phyloP scores from a whole-genome alignment of 2,329 filamentous ascomycete species.

The Blastomyces silverae region DNA sequence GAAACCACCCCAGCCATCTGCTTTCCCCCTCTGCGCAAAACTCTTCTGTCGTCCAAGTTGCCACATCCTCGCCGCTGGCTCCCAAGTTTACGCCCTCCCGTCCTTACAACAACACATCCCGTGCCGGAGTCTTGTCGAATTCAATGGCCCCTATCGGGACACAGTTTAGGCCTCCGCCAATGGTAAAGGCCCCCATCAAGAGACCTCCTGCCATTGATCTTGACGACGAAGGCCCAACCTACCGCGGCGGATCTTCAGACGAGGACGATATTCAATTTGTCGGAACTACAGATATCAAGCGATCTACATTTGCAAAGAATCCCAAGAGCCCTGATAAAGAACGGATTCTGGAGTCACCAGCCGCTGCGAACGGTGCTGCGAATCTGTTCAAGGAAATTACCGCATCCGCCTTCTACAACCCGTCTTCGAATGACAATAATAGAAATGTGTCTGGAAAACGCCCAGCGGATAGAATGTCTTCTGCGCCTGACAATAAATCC shows the following conservation, averaged over 20 bases:
- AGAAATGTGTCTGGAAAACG: constrained; percentile 30
- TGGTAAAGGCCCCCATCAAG: constrained; percentile 37
- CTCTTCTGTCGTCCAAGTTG: constrained; percentile 62
- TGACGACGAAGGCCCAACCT: constrained; percentile 51
- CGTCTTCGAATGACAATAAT: constrained; percentile 20
- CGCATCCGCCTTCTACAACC: constrained; percentile 39
- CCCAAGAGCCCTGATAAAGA: constrained; percentile 34
- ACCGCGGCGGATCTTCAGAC: constrained; percentile 59
- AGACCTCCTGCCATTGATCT: constrained; percentile 41
- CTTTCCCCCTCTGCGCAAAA: constrained; percentile 28
- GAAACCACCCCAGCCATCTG: constrained; percentile 31
- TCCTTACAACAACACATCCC: constrained; percentile 25
- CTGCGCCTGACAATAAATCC: background rate
- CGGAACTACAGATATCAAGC: constrained; percentile 52
- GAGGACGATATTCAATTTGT: constrained; percentile 47
- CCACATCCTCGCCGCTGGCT: constrained; percentile 75
- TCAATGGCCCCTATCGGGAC: constrained; percentile 72
- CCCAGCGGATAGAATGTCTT: constrained; percentile 28
- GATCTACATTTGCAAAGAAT: constrained; percentile 50
- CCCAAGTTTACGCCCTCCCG: constrained; percentile 40
- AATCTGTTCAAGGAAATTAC: constrained; percentile 42
- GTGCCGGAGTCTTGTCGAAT: constrained; percentile 47
- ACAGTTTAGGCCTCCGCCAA: constrained; percentile 52
- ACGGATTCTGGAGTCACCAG: constrained; percentile 37
- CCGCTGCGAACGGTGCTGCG: constrained; percentile 25